Conservation (phyloP, 768 basidiomycete genomes). For the Suillus subaureus region DNA sequence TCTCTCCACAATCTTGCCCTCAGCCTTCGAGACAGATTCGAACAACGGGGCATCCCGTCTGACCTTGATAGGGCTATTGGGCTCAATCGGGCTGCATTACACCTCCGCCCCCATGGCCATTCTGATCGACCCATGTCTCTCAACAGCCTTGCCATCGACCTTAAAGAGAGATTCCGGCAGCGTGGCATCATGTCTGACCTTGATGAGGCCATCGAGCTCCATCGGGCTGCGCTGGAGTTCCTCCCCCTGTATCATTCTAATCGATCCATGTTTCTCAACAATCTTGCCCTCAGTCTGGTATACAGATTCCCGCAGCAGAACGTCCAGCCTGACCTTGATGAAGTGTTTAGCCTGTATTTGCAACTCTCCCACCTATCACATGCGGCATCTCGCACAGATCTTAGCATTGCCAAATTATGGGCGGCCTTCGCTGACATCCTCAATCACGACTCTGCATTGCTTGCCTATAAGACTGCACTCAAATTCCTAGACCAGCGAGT, state of each 20-base stretch:
- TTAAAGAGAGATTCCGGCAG: neutral
- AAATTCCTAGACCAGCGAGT: neutral
- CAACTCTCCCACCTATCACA: neutral
- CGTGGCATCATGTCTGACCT: neutral
- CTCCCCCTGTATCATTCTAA: neutral
- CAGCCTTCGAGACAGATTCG: neutral
- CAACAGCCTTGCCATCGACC: neutral
- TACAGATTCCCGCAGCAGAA: neutral
- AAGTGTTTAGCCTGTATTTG: neutral
- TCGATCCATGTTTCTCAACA: neutral
- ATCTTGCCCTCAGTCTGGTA: neutral
- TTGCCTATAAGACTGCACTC: neutral
- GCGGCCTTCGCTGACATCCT: neutral
- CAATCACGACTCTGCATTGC: neutral
- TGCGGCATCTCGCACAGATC: neutral
- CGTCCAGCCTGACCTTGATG: neutral
- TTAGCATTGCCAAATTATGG: neutral
- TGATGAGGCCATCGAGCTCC: neutral
- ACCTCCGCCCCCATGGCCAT: neutral
- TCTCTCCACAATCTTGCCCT: conserved; percentile 18
- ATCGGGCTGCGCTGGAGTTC: neutral
- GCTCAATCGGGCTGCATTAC: no score
- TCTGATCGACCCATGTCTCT: neutral
- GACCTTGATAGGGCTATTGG: no score
- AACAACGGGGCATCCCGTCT: no score